Evolutionary conservation across 2,329 filamentous ascomycete genomes (phyloP).

Genomic region (Xylaria arbuscula): DNA sequence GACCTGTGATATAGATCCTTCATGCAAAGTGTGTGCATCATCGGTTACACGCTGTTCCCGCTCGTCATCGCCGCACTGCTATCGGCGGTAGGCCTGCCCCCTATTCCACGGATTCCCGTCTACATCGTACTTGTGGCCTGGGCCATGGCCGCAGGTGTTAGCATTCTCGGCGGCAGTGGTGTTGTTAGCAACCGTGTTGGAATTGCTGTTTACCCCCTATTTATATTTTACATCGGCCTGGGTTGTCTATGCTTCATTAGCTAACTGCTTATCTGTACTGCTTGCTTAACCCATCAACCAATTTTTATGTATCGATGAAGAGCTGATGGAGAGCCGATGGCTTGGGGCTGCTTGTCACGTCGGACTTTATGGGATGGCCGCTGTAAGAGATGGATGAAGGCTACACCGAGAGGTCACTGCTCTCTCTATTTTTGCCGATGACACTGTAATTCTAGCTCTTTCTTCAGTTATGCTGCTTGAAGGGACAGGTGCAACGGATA

Average conservation of each 20-base stretch:
- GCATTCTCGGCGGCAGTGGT: constrained; percentile 93
- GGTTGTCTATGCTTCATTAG: constrained; percentile 98
- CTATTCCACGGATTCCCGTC: constrained; percentile 86
- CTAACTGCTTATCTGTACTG: constrained; percentile 58
- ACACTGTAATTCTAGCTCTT: constrained; percentile 31
- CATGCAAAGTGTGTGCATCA: constrained; percentile 96
- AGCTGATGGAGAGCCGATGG: neutral
- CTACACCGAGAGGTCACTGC: neutral
- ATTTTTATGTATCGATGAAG: constrained; percentile 8
- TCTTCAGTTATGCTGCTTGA: constrained; percentile 2
- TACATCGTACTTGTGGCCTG: constrained; percentile 89
- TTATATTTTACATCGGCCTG: constrained; percentile 93
- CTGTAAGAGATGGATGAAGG: neutral
- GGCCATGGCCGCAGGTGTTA: constrained; percentile 95
- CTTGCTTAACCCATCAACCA: neutral
- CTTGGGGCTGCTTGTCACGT: neutral
- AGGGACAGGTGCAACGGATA: constrained; percentile 9
- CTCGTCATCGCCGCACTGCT: constrained; percentile 92
- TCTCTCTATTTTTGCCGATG: constrained; percentile 5
- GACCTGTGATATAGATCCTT: constrained; percentile 77
- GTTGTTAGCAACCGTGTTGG: constrained; percentile 95
- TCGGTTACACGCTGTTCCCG: constrained; percentile 97
- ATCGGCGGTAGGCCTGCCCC: constrained; percentile 82
- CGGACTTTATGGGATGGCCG: neutral
- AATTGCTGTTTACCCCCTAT: constrained; percentile 92